phyloP scores from a whole-genome alignment of 176 grass and related monocot species.

The Bromus sterilis region DNA sequence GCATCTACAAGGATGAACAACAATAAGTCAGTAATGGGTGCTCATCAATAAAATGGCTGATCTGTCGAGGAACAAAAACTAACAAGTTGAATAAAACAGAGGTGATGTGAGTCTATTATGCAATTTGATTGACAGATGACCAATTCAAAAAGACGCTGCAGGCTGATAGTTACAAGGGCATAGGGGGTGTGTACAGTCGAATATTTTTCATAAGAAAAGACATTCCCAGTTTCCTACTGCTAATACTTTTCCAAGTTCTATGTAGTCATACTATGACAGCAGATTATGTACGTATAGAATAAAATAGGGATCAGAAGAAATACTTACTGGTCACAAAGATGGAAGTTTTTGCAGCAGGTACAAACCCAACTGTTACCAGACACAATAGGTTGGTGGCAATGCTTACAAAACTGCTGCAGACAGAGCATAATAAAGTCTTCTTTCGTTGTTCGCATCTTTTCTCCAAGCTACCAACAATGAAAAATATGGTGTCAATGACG shows the following conservation, averaged over 20 bases:
- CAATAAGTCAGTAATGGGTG: not conserved
- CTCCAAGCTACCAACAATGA: constrained; percentile 63
- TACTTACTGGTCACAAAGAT: constrained; percentile 81
- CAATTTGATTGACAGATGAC: not conserved
- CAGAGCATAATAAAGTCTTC: constrained; percentile 92
- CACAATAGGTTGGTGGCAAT: constrained; percentile 61
- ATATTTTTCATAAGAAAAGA: not conserved
- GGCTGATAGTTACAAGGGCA: not conserved
- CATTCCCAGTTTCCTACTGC: not conserved
- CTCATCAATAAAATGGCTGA: not conserved
- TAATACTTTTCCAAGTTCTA: not conserved
- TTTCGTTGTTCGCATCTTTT: constrained; percentile 73
- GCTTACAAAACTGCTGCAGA: constrained; percentile 84
- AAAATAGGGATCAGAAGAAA: constrained; percentile 18
- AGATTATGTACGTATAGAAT: not conserved
- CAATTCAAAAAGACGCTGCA: not conserved
- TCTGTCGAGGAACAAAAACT: not conserved
- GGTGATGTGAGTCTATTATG: not conserved
- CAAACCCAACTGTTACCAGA: constrained; percentile 76
- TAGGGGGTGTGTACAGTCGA: not conserved
- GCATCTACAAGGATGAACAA: constrained; percentile 58
- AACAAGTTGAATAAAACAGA: not conserved
- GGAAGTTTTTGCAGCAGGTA: constrained; percentile 80
- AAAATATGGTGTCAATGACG: not conserved
- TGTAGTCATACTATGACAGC: not conserved